A percentile compares a stretch with the other conserved stretches of the same genome.
Conservation (phyloP, 352 stramenopile genomes). For the Discostella stelligera region DNA sequence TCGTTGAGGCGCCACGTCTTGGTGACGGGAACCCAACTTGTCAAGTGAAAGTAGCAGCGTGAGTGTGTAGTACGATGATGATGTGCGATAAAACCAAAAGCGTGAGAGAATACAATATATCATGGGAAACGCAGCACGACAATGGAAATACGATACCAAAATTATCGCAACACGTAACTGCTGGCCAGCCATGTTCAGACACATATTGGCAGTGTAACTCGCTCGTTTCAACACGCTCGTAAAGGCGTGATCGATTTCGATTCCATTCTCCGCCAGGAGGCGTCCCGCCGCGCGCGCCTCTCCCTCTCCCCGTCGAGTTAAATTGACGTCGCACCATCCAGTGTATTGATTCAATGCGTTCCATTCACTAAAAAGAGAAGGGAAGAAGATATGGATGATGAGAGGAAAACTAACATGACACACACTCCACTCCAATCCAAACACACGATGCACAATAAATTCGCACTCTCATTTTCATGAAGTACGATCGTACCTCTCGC, state of each 20-base stretch:
- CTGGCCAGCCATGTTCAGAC: conserved; percentile 88
- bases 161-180: conserved; percentile 57
- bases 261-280: conserved; percentile 87
- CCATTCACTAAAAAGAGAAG: conserved; percentile 87
- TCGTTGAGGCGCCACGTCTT: conserved; percentile 91
- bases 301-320: conserved; percentile 84
- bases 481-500: conserved; percentile 27
- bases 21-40: conserved; percentile 88
- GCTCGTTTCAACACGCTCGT: conserved; percentile 90
- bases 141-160: background rate
- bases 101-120: background rate
- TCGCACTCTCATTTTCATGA: background rate
- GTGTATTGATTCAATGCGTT: conserved; percentile 93
- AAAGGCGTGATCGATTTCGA: conserved; percentile 90
- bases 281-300: conserved; percentile 87
- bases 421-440: background rate
- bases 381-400: background rate
- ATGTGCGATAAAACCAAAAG: background rate
- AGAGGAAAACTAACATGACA: background rate
- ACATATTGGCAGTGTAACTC: conserved; percentile 82
- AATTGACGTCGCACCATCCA: conserved; percentile 90
- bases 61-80: background rate
- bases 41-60: too few relatives aligned
- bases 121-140: too few relatives aligned
- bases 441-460: background rate